Percentiles rank a stretch among this genome's conserved stretches.
phyloP scores from a whole-genome alignment of 2,329 filamentous ascomycete species.

The Botryotinia narcissicola region DNA sequence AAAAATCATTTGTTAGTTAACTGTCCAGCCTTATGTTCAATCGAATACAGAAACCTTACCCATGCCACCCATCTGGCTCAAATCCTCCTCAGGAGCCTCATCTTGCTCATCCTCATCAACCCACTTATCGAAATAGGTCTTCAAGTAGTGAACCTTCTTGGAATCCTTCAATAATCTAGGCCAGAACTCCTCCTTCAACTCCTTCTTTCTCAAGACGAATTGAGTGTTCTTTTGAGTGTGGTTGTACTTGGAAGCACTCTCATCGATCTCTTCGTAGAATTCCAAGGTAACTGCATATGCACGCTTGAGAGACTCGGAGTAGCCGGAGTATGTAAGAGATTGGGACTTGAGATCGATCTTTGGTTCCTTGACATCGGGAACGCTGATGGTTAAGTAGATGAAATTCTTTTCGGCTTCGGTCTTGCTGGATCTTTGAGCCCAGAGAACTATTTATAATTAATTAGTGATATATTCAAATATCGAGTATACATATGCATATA shows the following conservation, averaged over 20 bases:
- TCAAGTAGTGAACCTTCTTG: conserved; percentile 91
- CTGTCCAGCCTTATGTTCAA: background rate
- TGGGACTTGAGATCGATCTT: conserved; percentile 81
- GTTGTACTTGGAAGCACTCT: conserved; percentile 77
- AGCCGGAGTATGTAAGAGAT: conserved; percentile 76
- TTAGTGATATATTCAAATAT: background rate
- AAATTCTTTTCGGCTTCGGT: conserved; percentile 85
- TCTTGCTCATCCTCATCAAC: conserved; percentile 75
- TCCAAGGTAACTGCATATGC: conserved; percentile 84
- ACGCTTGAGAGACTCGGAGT: conserved; percentile 79
- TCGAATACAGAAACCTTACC: conserved; percentile 36
- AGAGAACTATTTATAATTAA: conserved; percentile 66
- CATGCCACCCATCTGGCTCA: conserved; percentile 62
- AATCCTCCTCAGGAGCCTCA: conserved; percentile 78
- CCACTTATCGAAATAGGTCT: conserved; percentile 94
- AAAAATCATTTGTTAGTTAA: background rate
- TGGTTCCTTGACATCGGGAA: conserved; percentile 79
- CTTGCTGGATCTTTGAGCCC: conserved; percentile 91
- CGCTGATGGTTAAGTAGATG: conserved; percentile 88
- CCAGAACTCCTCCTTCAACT: conserved; percentile 92
- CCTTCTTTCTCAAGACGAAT: conserved; percentile 95
- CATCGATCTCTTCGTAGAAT: conserved; percentile 88
- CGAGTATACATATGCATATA: background rate
- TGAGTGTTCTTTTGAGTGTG: conserved; percentile 87
- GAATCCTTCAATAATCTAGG: conserved; percentile 86